phyloP scores from a whole-genome alignment of 371 early-diverging fungal genomes.

The Rhizopus arrhizus region DNA sequence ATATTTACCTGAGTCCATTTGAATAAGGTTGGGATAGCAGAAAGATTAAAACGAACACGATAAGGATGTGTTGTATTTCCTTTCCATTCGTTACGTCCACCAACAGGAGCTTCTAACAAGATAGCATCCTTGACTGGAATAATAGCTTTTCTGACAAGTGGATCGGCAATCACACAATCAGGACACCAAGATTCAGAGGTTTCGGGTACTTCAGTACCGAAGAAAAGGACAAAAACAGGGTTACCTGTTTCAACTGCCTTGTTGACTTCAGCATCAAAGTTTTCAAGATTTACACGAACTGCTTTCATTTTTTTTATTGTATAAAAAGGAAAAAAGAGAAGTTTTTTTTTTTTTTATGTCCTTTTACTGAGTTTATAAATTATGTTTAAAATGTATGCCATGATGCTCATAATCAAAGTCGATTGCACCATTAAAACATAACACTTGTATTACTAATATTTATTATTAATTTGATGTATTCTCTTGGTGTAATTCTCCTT shows the following conservation, averaged over 20 bases:
- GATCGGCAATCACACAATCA: constrained; percentile 61
- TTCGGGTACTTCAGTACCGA: constrained; percentile 43
- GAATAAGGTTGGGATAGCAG: constrained; percentile 60
- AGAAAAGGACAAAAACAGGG: constrained; percentile 49
- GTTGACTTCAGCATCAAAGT: constrained; percentile 41
- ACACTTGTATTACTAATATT: neutral
- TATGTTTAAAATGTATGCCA: too few species aligned
- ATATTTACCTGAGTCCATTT: constrained; percentile 56
- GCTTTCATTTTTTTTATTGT: constrained; percentile 23
- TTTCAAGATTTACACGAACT: constrained; percentile 27
- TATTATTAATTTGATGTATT: neutral
- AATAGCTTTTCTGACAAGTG: constrained; percentile 51
- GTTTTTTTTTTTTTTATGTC: too few species aligned
- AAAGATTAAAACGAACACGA: constrained; percentile 48
- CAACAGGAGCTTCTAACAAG: constrained; percentile 57
- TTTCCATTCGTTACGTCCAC: constrained; percentile 60
- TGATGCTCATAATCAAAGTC: too few species aligned
- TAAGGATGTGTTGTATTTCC: constrained; percentile 50
- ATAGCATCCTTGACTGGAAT: constrained; percentile 42
- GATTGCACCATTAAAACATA: too few species aligned
- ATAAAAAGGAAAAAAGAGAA: neutral
- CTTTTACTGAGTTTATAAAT: too few species aligned
- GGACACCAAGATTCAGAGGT: constrained; percentile 67
- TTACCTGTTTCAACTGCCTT: constrained; percentile 31
- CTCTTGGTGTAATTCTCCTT: constrained; percentile 35